phyloP scores from a whole-genome alignment of 352 stramenopile species.

The Phytopythium ostracodes region DNA sequence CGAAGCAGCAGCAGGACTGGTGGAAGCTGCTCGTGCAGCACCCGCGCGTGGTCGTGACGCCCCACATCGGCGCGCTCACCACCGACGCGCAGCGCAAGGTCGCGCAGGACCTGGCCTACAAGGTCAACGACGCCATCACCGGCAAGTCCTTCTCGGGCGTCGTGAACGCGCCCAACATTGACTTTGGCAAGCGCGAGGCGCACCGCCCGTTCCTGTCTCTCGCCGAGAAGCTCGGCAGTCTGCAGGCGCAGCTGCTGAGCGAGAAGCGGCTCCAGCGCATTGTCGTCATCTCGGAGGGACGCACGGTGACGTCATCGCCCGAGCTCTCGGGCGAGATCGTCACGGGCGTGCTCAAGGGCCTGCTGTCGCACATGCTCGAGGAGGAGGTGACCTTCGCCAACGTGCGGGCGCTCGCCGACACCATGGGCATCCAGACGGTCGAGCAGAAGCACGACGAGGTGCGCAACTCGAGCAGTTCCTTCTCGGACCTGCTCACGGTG shows the following conservation, averaged over 20 bases:
- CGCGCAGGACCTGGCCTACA: constrained; percentile 85
- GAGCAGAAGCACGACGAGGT: constrained; percentile 89
- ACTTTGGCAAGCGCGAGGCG: constrained; percentile 76
- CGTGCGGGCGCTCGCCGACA: constrained; percentile 77
- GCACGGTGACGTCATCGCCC: constrained; percentile 65
- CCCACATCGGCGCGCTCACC: constrained; percentile 94
- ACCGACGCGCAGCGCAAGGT: constrained; percentile 93
- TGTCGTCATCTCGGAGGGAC: constrained; percentile 77
- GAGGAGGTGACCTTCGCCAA: constrained; percentile 91
- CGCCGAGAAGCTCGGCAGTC: constrained; percentile 87
- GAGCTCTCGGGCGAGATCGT: constrained; percentile 84
- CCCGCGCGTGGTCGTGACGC: constrained; percentile 90
- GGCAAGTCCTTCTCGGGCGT: constrained; percentile 91
- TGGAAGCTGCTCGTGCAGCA: constrained; percentile 85
- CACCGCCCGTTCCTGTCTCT: constrained; percentile 86
- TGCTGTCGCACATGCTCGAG: constrained; percentile 89
- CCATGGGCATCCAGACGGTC: constrained; percentile 88
- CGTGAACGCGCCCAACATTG: constrained; percentile 94
- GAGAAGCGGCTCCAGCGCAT: constrained; percentile 61
- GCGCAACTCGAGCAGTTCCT: constrained; percentile 51
- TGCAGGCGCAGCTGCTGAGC: constrained; percentile 85
- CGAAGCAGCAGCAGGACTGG: constrained; percentile 33
- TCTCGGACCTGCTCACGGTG: constrained; percentile 90
- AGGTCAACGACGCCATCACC: constrained; percentile 91
- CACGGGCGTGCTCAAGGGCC: constrained; percentile 87